phyloP scores from a whole-genome alignment of 2,329 filamentous ascomycete genomes.

The Aspergillus sp. region DNA sequence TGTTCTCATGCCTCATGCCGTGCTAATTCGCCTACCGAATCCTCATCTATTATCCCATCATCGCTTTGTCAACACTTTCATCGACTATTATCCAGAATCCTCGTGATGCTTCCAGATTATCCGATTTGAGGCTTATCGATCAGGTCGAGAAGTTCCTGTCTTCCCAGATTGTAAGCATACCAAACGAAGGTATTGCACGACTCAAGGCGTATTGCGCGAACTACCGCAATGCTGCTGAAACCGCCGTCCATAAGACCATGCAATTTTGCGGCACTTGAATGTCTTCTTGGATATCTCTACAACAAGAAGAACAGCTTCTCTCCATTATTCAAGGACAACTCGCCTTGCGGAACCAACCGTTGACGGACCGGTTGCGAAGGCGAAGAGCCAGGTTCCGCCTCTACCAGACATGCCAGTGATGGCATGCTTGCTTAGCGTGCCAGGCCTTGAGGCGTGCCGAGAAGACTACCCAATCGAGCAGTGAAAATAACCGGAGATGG shows the following conservation, averaged over 20 bases:
- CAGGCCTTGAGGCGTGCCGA: too few species aligned
- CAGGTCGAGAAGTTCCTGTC: slow-evolving; percentile 22
- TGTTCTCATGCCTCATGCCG: neutral
- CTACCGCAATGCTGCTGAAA: slow-evolving; percentile 21
- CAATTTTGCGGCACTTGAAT: slow-evolving; percentile 4
- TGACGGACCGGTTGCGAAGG: neutral
- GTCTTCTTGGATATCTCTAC: neutral
- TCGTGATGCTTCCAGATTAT: slow-evolving; percentile 13
- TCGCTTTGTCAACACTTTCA: slow-evolving; percentile 23
- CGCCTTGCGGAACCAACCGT: neutral
- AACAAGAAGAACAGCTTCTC: neutral
- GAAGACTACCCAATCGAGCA: neutral
- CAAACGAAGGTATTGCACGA: slow-evolving; percentile 17
- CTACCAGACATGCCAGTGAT: neutral
- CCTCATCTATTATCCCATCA: slow-evolving; percentile 22
- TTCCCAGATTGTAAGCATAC: slow-evolving; percentile 7
- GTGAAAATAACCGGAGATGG: neutral
- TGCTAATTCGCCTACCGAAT: slow-evolving; percentile 11
- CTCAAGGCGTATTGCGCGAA: slow-evolving; percentile 22
- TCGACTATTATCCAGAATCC: slow-evolving; percentile 23
- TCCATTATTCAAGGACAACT: neutral
- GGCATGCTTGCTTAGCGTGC: neutral
- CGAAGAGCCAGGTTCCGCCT: neutral
- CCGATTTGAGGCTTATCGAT: slow-evolving; percentile 20
- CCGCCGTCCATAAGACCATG: slow-evolving; percentile 11